phyloP scores from a whole-genome alignment of 345 rosid species.

The Syzygium jambos region DNA sequence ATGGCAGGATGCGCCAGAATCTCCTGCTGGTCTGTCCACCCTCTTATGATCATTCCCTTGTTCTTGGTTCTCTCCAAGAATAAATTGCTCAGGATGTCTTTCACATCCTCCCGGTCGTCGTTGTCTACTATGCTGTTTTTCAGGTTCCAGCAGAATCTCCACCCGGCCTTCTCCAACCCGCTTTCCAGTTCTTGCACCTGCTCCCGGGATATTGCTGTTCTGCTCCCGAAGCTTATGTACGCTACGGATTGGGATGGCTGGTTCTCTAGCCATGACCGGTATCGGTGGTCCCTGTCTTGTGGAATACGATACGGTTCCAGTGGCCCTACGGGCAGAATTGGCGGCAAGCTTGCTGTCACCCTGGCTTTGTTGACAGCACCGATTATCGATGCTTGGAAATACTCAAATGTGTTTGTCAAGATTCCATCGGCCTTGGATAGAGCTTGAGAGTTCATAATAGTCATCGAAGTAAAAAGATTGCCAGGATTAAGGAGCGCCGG shows the following conservation, averaged over 20 bases:
- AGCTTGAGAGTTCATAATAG: background rate
- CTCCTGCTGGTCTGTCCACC: constrained; percentile 35
- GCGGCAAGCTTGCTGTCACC: constrained; percentile 8
- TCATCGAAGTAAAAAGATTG: background rate
- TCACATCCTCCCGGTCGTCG: constrained; percentile 31
- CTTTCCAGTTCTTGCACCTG: constrained; percentile 32
- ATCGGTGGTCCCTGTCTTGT: background rate
- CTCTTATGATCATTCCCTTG: constrained; percentile 20
- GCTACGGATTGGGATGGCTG: constrained; percentile 25
- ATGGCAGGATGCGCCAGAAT: constrained; percentile 23
- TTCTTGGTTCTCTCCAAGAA: constrained; percentile 2
- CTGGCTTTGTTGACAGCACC: constrained; percentile 5
- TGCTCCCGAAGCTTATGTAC: constrained; percentile 42
- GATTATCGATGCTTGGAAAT: constrained; percentile 14
- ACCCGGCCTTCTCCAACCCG: constrained; percentile 20
- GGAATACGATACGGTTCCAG: constrained; percentile 9
- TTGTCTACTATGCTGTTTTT: constrained; percentile 19
- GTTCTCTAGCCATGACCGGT: constrained; percentile 22
- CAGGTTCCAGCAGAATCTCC: constrained; percentile 31
- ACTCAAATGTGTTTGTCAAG: constrained; percentile 22
- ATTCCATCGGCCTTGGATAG: constrained; percentile 14
- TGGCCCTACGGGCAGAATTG: constrained; percentile 22
- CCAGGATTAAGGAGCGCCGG: constrained; percentile 1
- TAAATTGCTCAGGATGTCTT: constrained; percentile 18
- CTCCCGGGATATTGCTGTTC: constrained; percentile 15